Evolutionary conservation across 345 rosid species (phyloP).

Genomic region (Microcos paniculata): DNA sequence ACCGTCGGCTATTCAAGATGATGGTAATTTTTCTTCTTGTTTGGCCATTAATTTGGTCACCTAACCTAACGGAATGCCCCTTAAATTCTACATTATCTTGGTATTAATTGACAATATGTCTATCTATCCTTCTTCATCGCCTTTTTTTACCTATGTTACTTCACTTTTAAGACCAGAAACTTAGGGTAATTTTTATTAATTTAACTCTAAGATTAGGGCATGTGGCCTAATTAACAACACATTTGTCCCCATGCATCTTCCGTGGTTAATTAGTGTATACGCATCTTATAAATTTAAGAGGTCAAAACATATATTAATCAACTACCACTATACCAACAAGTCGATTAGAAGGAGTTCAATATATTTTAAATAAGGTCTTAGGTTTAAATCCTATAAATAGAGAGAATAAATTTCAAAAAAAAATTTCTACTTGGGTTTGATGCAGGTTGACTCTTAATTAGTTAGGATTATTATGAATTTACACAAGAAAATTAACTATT

Average conservation of each 20-base stretch:
- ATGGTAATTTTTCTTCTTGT: constrained; percentile 33
- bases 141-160: not conserved
- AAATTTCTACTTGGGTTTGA: no score
- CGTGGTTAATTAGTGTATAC: no score
- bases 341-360: no score
- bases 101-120: constrained; percentile 8
- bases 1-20: not conserved
- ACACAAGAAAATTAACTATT: no score
- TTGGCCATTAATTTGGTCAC: constrained; percentile 43
- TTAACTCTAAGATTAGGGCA: not conserved
- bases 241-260: not conserved
- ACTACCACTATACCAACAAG: no score
- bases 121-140: not conserved
- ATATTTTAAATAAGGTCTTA: no score
- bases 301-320: not conserved
- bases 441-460: no score
- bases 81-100: not conserved
- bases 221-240: not conserved
- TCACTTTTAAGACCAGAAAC: not conserved
- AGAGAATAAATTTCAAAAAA: no score
- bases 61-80: constrained; percentile 41
- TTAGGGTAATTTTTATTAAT: not conserved
- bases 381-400: no score
- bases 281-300: not conserved
- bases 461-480: no score